Evolutionary conservation across 805 yeast genomes (phyloP), one percentile per base, ranked within the genome.

Genomic region (Yarrowia sp.): DNA sequence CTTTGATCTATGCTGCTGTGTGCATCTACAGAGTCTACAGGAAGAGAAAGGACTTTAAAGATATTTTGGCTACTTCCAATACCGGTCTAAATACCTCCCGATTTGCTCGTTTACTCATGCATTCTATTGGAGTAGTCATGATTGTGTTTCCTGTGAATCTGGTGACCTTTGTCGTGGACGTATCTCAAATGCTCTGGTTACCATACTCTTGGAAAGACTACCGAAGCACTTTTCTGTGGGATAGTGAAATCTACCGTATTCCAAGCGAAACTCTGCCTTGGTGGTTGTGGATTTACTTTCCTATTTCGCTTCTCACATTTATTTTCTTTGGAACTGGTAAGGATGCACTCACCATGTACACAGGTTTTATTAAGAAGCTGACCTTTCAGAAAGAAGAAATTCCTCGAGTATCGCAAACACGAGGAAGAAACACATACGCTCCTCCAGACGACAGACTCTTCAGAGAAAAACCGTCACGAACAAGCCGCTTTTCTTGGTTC

Each of bases 241-340:
- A 13, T 4, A 15, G 7, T 4, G 22, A 10, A 8, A 35, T 48
- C 32, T 38, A 51, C 28, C 11, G 45, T n/a, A 28, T 51, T 5
- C n/a, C 18, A 9, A 38, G 44, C 36, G 36, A 28, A 3, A 1
- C 13, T 1, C 10, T 55, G 0, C 9, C 39, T 28, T 55, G 61
- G 61, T 55, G 61, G 61, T 1, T 41, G 7, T 55, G 61, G 61
- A 55, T 55, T 31, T 55, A 39, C 14, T 15, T 55, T 1, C 61
- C 61, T 15, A 41, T 55, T 38, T 31, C 47, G 13, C 38, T 55
- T 13, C 31, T 41, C 14, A 55, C 61, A n/a, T 55, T 55, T 31
- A 15, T 55, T 13, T 55, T 55, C 38, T 55, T 55, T 41, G 61
- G 61, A 4, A 55, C 61, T 4, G 61, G 61, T 7, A 28, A 55